Evolutionary conservation across 2,329 filamentous ascomycete species (phyloP), one percentile per base, ranked within the genome.

Genomic region (Cladosporium sp.): DNA sequence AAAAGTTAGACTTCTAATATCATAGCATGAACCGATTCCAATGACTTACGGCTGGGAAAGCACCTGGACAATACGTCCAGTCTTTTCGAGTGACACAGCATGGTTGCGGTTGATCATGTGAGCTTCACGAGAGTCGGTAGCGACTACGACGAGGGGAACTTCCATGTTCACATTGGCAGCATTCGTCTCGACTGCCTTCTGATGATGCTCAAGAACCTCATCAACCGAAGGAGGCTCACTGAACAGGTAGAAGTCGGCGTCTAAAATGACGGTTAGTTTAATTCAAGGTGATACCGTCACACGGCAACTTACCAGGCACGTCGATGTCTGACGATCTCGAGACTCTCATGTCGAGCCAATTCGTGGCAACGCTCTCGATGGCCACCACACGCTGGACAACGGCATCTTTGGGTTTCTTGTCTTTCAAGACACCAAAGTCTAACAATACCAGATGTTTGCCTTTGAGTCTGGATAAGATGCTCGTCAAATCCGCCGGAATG

Each of bases 81-180:
- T 55, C 17, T 64, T 51, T 19, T 45, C 30, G n/a, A 68, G 45
- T 2, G 51, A 55, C 19, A 40, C 60, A 14, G 62, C 59, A 9
- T 65, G 60, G 19, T 63, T 49, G 11, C 58, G 45, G 17, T 57
- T 65, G 42, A 65, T 69, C 34, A 45, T 50, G 9, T 67, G 61
- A 2, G 67, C 67, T 30, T 69, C 64, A 34, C 71, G 68, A 3
- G 70, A 68, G 49, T 72, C 72, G 20, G 71, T 66, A 57, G 72
- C 74, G 4, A 75, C 64, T 15, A 75, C 66, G 22, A 75, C 67
- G 11, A 75, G 60, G 3, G 70, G 68, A 5, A 65, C 59, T 38
- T 65, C 59, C 15, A 49, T 39, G 15, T 50, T 42, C 15, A 49
- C 34, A 17, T 50, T 42, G 5, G 50, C 38, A 2, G 36, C 36